Percentiles rank a stretch among this genome's conserved stretches.
phyloP scores from a whole-genome alignment of 2,329 filamentous ascomycete species.

The Pseudocercospora fijiensis region DNA sequence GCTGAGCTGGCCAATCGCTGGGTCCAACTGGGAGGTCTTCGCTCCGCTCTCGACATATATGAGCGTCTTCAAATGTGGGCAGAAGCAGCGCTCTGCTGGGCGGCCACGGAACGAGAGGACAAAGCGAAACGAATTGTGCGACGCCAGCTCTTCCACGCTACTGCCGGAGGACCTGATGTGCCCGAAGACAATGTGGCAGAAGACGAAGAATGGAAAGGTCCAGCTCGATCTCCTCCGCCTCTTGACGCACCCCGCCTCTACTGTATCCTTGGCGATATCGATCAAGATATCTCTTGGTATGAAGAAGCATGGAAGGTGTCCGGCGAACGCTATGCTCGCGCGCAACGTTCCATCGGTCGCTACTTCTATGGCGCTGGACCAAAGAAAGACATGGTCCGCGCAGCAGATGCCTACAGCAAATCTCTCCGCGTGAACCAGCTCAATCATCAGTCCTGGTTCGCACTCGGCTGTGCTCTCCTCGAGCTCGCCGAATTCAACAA shows the following conservation, averaged over 20 bases:
- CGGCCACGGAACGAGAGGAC: slow-evolving; percentile 73
- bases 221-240: slow-evolving; percentile 68
- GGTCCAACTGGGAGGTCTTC: slow-evolving; percentile 81
- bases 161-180: slow-evolving; percentile 43
- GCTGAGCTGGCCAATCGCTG: slow-evolving; percentile 91
- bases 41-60: slow-evolving; percentile 93
- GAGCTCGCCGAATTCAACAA: slow-evolving; percentile 73
- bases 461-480: slow-evolving; percentile 83
- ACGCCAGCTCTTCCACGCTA: slow-evolving; percentile 73
- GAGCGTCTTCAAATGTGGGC: slow-evolving; percentile 91
- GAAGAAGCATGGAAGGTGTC: slow-evolving; percentile 86
- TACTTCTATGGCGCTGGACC: slow-evolving; percentile 60
- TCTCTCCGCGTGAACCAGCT: slow-evolving; percentile 77
- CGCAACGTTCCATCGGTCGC: slow-evolving; percentile 82
- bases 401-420: slow-evolving; percentile 73
- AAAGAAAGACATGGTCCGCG: slow-evolving; percentile 62
- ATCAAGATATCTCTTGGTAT: slow-evolving; percentile 72
- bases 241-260: slow-evolving; percentile 82
- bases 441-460: slow-evolving; percentile 82
- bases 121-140: slow-evolving; percentile 77
- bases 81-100: slow-evolving; percentile 87
- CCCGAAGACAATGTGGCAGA: slow-evolving; percentile 39
- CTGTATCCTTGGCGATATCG: slow-evolving; percentile 90
- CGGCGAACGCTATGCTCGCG: slow-evolving; percentile 74
- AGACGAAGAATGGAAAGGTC: slow-evolving; percentile 60